phyloP scores from a whole-genome alignment of 2,329 filamentous ascomycete genomes.

The Eutypa lata region DNA sequence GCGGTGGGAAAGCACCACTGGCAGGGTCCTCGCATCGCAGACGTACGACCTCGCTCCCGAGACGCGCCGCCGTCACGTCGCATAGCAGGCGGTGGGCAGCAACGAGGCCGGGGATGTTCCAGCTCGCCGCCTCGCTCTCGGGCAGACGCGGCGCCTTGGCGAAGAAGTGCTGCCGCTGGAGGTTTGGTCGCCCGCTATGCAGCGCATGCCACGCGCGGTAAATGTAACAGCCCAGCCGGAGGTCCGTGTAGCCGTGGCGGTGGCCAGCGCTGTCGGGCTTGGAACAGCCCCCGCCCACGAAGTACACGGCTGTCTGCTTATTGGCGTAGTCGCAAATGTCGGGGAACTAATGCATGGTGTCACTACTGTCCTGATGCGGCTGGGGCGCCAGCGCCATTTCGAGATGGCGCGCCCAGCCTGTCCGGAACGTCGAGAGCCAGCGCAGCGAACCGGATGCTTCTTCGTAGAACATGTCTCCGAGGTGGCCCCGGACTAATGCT shows the following conservation, averaged over 20 bases:
- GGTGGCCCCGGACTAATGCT: constrained; percentile 5
- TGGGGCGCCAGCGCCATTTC: constrained; percentile 4
- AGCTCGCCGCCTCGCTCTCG: constrained; percentile 1
- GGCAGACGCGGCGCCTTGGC: constrained; percentile 5
- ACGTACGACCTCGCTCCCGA: too few relatives aligned
- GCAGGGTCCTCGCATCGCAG: too few relatives aligned
- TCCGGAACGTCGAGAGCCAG: constrained; percentile 1
- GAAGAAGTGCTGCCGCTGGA: constrained; percentile 7
- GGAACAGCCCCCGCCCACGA: constrained; percentile 3
- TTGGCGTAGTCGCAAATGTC: constrained; percentile 9
- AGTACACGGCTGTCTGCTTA: constrained; percentile 13
- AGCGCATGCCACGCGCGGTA: constrained; percentile 8
- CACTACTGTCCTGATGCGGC: constrained; percentile 4
- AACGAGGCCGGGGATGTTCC: constrained; percentile 3
- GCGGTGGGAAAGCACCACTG: too few relatives aligned
- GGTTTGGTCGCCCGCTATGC: constrained; percentile 8
- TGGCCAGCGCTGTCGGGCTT: constrained; percentile 2
- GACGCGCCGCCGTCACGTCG: constrained; percentile 7
- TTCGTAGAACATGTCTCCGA: constrained; percentile 8
- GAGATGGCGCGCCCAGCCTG: constrained; percentile 5
- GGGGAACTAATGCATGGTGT: constrained; percentile 1
- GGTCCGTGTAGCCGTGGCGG: constrained; percentile 5
- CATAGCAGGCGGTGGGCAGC: constrained; percentile 8
- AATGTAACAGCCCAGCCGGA: constrained; percentile 7
- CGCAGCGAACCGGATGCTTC: constrained; percentile 2